These are phyloP conservation scores for Massospora cicadina DNA, from an alignment of 371 early-diverging fungal genomes.

Conservation along the genomic window DNA sequence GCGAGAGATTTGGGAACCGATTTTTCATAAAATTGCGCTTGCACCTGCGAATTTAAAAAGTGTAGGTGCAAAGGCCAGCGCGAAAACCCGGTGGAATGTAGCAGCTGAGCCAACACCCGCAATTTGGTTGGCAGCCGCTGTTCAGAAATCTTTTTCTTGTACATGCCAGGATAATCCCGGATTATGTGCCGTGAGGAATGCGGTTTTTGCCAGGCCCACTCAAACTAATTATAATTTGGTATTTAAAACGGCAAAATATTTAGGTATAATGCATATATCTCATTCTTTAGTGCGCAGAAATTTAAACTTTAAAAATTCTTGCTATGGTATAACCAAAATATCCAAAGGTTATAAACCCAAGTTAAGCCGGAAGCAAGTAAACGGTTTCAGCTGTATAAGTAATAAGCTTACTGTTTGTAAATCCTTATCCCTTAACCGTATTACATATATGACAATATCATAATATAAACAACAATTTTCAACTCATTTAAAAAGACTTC, in stretches of 20 bases:
- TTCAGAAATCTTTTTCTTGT: background rate
- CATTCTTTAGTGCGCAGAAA: background rate
- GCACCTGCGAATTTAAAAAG: background rate
- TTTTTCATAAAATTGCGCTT: background rate
- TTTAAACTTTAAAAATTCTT: background rate
- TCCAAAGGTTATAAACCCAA: background rate
- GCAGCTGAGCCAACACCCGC: background rate
- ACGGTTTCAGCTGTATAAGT: too few species aligned
- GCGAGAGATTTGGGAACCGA: background rate
- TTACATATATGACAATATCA: too few species aligned
- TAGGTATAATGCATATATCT: background rate
- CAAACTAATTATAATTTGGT: background rate
- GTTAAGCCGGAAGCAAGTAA: too few species aligned
- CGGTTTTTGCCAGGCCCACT: background rate
- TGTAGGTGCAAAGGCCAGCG: background rate
- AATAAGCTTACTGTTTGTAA: too few species aligned
- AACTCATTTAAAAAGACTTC: too few species aligned
- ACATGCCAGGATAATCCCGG: background rate
- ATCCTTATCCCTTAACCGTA: too few species aligned
- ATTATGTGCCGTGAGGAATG: background rate
- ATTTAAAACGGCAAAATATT: background rate
- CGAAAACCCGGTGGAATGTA: background rate
- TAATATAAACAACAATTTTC: too few species aligned
- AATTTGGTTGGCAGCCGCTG: background rate
- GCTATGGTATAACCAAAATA: background rate